Percentiles rank a stretch among this genome's conserved stretches.
These are phyloP conservation scores for Pythium dissotocum DNA, from an alignment of 352 stramenopile genomes.

Conservation along the genomic window DNA sequence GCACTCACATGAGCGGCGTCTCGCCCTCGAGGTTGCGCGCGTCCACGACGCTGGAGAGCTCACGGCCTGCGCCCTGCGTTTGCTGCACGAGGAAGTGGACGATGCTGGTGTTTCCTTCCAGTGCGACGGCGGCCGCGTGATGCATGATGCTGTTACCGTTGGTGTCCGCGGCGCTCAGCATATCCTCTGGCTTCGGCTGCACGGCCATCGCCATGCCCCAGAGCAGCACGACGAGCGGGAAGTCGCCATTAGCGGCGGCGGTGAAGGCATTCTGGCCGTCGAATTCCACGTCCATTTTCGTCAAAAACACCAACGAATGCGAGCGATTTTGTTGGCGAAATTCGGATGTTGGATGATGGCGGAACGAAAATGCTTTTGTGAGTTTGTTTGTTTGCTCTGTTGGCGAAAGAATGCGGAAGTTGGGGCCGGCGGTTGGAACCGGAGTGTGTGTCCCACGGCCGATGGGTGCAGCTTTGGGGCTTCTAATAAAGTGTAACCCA, in stretches of 20 bases:
- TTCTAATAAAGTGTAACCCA: background rate
- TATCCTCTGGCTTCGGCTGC: conserved; percentile 50
- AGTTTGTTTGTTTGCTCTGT: background rate
- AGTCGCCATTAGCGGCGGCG: conserved; percentile 79
- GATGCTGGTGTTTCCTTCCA: conserved; percentile 48
- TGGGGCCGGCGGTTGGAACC: background rate
- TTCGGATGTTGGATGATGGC: background rate
- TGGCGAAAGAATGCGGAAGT: background rate
- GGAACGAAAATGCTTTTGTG: background rate
- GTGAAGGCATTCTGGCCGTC: conserved; percentile 73
- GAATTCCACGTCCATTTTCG: conserved; percentile 63
- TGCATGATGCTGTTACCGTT: conserved; percentile 63
- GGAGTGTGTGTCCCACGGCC: background rate
- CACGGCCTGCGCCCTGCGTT: conserved; percentile 34
- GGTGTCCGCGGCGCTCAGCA: conserved; percentile 48
- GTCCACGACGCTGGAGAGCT: conserved; percentile 43
- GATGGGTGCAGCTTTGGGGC: background rate
- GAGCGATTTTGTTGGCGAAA: background rate
- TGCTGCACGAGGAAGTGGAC: conserved; percentile 85
- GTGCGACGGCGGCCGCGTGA: conserved; percentile 46
- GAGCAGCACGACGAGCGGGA: conserved; percentile 81
- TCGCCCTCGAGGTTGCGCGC: conserved; percentile 58
- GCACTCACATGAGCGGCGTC: conserved; percentile 69
- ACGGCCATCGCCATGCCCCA: conserved; percentile 83
- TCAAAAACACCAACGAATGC: background rate